phyloP scores from a whole-genome alignment of 768 basidiomycete genomes.

The Galerina sulciceps region DNA sequence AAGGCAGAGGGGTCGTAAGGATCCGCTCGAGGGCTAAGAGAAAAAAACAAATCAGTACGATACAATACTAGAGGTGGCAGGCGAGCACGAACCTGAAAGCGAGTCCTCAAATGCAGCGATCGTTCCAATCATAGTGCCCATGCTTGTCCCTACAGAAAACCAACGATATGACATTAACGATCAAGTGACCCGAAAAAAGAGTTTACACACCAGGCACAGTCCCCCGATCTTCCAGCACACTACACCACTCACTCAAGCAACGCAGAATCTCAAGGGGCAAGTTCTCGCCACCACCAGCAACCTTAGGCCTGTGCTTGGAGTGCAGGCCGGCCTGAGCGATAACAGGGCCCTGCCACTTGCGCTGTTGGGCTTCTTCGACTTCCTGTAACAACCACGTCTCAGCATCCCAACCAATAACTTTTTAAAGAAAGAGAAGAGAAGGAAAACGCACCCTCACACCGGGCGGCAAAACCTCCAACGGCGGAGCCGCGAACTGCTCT shows the following conservation, averaged over 20 bases:
- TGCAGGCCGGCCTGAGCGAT: slow-evolving; percentile 30
- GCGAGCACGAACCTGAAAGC: slow-evolving; percentile 42
- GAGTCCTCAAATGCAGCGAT: slow-evolving; percentile 59
- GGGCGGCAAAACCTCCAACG: slow-evolving; percentile 21
- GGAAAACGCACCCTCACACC: slow-evolving; percentile 10
- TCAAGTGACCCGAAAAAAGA: not conserved
- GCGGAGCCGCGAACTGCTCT: slow-evolving; percentile 19
- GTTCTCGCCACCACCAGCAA: slow-evolving; percentile 53
- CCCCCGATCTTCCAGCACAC: slow-evolving; percentile 60
- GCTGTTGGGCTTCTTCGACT: slow-evolving; percentile 4
- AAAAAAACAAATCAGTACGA: not conserved
- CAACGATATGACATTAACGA: not conserved
- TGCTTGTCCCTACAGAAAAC: slow-evolving; percentile 41
- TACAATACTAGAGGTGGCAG: not conserved
- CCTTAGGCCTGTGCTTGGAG: slow-evolving; percentile 37
- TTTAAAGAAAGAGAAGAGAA: not conserved
- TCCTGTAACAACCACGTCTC: not conserved
- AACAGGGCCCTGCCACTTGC: slow-evolving; percentile 40
- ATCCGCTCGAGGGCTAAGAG: slow-evolving; percentile 59
- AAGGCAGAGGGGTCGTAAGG: slow-evolving; percentile 66
- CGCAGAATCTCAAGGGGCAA: slow-evolving; percentile 60
- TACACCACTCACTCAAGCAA: slow-evolving; percentile 61
- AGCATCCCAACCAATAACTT: no score
- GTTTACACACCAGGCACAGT: slow-evolving; percentile 53
- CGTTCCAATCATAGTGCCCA: slow-evolving; percentile 53